These are phyloP conservation scores for Mortierella polycephala DNA, from an alignment of 371 early-diverging fungal species.

Conservation along the genomic window DNA sequence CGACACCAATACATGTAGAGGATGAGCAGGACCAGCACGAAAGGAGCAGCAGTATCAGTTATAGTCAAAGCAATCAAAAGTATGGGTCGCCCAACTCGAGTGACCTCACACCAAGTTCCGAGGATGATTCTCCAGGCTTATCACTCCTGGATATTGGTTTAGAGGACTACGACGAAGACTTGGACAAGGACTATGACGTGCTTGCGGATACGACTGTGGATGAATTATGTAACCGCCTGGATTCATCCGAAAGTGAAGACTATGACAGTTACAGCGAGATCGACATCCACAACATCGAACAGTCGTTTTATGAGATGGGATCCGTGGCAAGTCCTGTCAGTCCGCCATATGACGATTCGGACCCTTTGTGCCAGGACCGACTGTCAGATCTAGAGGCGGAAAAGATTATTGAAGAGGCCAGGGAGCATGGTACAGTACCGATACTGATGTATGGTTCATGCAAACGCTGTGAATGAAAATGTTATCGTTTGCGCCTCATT, in stretches of 20 bases:
- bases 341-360: neutral
- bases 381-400: constrained; percentile 21
- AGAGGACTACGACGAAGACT: constrained; percentile 44
- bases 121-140: neutral
- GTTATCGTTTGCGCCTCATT: neutral
- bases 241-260: constrained; percentile 27
- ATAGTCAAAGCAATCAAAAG: neutral
- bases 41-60: neutral
- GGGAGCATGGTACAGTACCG: constrained; percentile 22
- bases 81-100: constrained; percentile 5
- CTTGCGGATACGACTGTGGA: constrained; percentile 46
- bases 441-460: neutral
- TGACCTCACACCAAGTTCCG: constrained; percentile 11
- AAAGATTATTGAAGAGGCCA: constrained; percentile 26
- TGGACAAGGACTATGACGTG: constrained; percentile 53
- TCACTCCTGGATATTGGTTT: constrained; percentile 8
- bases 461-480: neutral
- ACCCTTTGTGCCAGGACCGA: constrained; percentile 22
- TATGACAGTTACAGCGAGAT: constrained; percentile 41
- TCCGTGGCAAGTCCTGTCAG: neutral
- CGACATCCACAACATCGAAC: constrained; percentile 25
- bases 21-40: constrained; percentile 8
- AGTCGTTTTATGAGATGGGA: too few species aligned
- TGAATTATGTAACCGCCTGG: constrained; percentile 17
- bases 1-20: constrained; percentile 19